Base-by-base conservation (phyloP, 2,329 filamentous ascomycete species). In the Ophiostoma piceae region DNA sequence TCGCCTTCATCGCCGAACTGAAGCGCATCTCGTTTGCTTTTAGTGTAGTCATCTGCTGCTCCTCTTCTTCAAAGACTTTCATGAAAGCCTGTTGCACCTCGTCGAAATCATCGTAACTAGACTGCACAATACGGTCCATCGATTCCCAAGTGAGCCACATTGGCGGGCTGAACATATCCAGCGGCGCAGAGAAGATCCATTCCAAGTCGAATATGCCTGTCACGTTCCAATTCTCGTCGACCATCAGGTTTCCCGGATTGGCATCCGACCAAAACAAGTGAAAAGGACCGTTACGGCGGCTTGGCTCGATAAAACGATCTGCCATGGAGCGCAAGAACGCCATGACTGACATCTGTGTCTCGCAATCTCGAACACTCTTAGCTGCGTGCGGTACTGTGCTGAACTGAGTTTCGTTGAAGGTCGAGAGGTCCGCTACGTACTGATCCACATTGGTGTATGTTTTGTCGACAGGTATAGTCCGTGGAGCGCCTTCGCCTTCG, bases 201-300 rank as follows among this genome's bases (percentile, higher is more conserved):
- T 79, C 76, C 66, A 75, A 74, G 70, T 79, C 76, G 14, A 77
- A 75, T 1, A 78, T 67, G 72, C 73, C 74, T 54, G 75, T 78
- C 39, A 78, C 72, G 66, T 79, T 77, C 76, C 75, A 77, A 51
- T 76, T 70, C 68, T 76, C 66, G 71, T 79, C 76, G 57, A 78
- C 75, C 43, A 78, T 74, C 47, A 78, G 75, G 68, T 78, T 78
- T 65, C 74, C 75, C 43, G 57, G 43, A 72, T 77, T 74, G 65
- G 76, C 68, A 70, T 78, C 76, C 65, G 74, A 76, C 69, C 78
- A 68, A 37, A 73, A 67, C n/a, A 77, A 74, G 68, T 66, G 22
- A 70, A 75, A 77, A 1, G 67, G 67, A 1, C 57, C 67, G 39
- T 35, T 51, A 3, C 57, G 37, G 26, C 47, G 22, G 37, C 32